phyloP scores from a whole-genome alignment of 768 basidiomycete species.

The Tylopilus plumbeoviolaceoides region DNA sequence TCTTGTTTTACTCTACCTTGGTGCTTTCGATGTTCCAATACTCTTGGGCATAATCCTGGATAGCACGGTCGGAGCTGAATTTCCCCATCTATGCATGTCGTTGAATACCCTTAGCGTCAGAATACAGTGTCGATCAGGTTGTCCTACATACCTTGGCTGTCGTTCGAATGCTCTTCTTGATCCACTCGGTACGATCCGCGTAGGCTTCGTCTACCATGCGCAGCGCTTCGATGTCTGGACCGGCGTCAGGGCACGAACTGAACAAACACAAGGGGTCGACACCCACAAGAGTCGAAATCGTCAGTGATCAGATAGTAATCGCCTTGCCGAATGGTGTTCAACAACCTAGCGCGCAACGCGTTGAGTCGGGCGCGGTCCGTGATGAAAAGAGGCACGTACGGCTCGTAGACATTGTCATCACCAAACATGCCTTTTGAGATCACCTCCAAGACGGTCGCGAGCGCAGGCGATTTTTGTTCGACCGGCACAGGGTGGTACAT shows the following conservation, averaged over 20 bases:
- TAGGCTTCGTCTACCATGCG: slow-evolving; percentile 88
- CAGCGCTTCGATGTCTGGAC: slow-evolving; percentile 72
- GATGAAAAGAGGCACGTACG: slow-evolving; percentile 45
- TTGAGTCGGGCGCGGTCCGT: slow-evolving; percentile 8
- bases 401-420: slow-evolving; percentile 76
- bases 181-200: slow-evolving; percentile 80
- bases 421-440: slow-evolving; percentile 81
- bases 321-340: slow-evolving; percentile 71
- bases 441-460: slow-evolving; percentile 74
- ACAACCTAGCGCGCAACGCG: slow-evolving; percentile 41
- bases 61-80: slow-evolving; percentile 92
- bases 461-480: slow-evolving; percentile 77
- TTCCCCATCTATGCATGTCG: slow-evolving; percentile 74
- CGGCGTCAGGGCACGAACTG: neutral
- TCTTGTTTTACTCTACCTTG: slow-evolving; percentile 24
- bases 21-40: slow-evolving; percentile 73
- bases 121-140: slow-evolving; percentile 45
- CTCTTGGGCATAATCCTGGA: slow-evolving; percentile 87
- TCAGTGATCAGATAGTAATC: slow-evolving; percentile 84
- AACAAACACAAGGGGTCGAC: neutral
- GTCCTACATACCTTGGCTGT: slow-evolving; percentile 56
- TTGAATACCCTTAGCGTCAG: slow-evolving; percentile 47
- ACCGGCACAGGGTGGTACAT: slow-evolving; percentile 76
- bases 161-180: slow-evolving; percentile 84
- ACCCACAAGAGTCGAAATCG: slow-evolving; percentile 89